Evolutionary conservation across 306 rosid species (phyloP).

Genomic region (Acacia crassicarpa): DNA sequence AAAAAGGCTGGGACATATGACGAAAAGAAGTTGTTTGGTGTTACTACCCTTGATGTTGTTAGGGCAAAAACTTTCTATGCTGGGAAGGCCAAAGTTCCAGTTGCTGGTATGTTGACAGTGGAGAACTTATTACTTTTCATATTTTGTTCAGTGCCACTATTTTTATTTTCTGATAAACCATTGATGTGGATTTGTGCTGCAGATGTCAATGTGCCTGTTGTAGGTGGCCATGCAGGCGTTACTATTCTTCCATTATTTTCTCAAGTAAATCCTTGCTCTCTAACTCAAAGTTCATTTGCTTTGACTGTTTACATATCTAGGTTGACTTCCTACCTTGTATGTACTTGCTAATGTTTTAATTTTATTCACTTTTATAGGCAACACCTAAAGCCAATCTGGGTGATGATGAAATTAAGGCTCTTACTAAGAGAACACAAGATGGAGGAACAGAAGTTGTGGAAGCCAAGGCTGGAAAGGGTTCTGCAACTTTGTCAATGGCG

Average conservation of each 20-base stretch:
- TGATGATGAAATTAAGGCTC: constrained; percentile 66
- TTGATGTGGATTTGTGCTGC: constrained; percentile 36
- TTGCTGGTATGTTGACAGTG: constrained; percentile 63
- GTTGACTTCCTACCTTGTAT: constrained; percentile 20
- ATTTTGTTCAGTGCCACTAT: background rate
- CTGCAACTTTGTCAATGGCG: constrained; percentile 99
- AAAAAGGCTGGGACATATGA: constrained; percentile 90
- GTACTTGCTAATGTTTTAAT: constrained; percentile 6
- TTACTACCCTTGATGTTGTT: constrained; percentile 98
- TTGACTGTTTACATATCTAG: background rate
- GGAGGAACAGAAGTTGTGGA: constrained; percentile 99
- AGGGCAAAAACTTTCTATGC: constrained; percentile 98
- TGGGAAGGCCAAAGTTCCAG: constrained; percentile 84
- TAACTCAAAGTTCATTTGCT: background rate
- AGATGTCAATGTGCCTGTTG: constrained; percentile 97
- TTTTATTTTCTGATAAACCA: background rate
- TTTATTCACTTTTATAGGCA: constrained; percentile 54
- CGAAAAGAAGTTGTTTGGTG: constrained; percentile 91
- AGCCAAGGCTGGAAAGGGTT: constrained; percentile 99
- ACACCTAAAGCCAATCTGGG: constrained; percentile 78
- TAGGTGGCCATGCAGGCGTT: constrained; percentile 98
- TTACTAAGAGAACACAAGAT: constrained; percentile 94
- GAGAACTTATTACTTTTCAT: background rate
- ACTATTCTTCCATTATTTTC: constrained; percentile 97
- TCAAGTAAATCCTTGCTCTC: constrained; percentile 53